Base-by-base conservation (phyloP, 768 basidiomycete species). In the Kwoniella sp. region DNA sequence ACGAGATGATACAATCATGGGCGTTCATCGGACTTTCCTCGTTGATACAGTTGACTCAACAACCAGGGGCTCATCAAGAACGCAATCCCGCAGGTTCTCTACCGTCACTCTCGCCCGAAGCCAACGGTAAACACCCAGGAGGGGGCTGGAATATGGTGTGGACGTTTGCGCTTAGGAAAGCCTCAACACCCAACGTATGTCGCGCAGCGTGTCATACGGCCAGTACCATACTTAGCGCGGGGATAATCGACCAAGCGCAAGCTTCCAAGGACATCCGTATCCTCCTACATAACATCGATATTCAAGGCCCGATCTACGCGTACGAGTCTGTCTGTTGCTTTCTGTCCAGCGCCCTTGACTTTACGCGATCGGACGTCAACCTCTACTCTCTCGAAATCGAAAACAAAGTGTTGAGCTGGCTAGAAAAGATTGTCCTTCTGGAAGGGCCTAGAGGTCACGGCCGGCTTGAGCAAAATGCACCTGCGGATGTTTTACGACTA, bases 301-400 rank as follows among this genome's bases (percentile, higher is more conserved):
- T 95, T 14, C 93, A 98, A 74, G 92, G 91, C 0, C 91, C 92
- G 2, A 76, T 83, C 12, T 84, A 82, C 63, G 89, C 91, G 0
- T 87, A 81, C 63, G 95, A 99, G 67, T 84, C 92, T 0, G 89
- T 93, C 32, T 95, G 92, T 77, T 77, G 78, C 50, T 89, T 98
- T 68, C 78, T 96, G 39, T 76, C 81, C 5, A 77, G 80, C 23
- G 85, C 83, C 49, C 77, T 96, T 40, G 79, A 77, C 15, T 77
- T 89, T 20, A 84, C 89, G 0, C 83, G 81, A 52, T 84, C 85
- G 65, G 90, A 98, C 66, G 84, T 86, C 51, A 80, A 85, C 17
- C 75, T 96, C 14, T 88, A 88, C 73, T 82, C 86, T 14, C 81
- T 90, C 80, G 84, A 84, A 25, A 76, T 93, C n/a, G 86, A 89